These are phyloP conservation scores for Cinnamomum micranthum DNA, from an alignment of 164 flowering plant genomes.

Conservation along the genomic window DNA sequence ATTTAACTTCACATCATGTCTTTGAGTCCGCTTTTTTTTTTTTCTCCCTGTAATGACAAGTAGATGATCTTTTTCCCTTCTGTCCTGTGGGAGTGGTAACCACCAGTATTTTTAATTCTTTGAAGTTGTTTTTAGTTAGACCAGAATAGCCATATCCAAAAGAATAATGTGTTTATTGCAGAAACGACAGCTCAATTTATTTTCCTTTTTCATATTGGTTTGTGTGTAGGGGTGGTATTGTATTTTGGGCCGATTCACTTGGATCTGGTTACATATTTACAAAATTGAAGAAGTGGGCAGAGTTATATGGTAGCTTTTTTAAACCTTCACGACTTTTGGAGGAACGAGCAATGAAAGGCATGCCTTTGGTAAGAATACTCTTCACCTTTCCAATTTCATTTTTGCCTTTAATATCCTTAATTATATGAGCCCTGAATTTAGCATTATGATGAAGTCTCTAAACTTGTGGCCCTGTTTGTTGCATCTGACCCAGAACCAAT, in stretches of 20 bases:
- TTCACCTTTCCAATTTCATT: not conserved
- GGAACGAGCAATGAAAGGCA: conserved; percentile 76
- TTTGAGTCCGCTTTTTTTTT: no score
- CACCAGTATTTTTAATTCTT: not conserved
- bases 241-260: conserved; percentile 85
- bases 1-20: no score
- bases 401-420: not conserved
- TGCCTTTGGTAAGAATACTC: conserved; percentile 59
- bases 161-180: no score
- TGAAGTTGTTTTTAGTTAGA: no score
- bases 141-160: not conserved
- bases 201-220: not conserved
- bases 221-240: conserved; percentile 72
- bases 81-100: no score
- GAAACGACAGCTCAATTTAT: no score
- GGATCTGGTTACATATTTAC: conserved; percentile 57
- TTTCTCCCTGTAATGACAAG: no score
- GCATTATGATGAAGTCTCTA: not conserved
- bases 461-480: not conserved
- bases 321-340: conserved; percentile 86
- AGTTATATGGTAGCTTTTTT: conserved; percentile 60
- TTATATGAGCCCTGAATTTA: not conserved
- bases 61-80: no score
- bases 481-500: not conserved
- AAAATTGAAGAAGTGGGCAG: conserved; percentile 76